phyloP scores from a whole-genome alignment of 2,329 filamentous ascomycete genomes.

The Diplodia mutila region DNA sequence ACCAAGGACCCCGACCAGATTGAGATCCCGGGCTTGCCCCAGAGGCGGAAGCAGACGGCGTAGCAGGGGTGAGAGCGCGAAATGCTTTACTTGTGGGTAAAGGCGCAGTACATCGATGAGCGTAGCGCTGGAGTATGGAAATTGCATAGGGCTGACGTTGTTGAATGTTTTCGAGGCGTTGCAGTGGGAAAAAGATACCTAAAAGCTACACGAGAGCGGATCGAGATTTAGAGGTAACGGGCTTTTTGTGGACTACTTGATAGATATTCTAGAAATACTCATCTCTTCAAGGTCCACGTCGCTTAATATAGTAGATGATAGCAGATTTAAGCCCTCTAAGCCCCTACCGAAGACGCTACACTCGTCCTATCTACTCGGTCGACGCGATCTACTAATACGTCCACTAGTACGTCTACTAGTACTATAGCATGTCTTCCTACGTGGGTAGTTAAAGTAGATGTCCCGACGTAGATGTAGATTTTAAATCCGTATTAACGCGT shows the following conservation, averaged over 20 bases:
- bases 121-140: not conserved
- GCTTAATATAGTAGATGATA: too few relatives aligned
- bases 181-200: not conserved
- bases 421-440: too few relatives aligned
- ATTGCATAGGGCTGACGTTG: not conserved
- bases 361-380: too few relatives aligned
- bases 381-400: too few relatives aligned
- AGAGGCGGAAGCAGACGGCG: constrained; percentile 14
- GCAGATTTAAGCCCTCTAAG: too few relatives aligned
- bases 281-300: not conserved
- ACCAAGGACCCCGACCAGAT: constrained; percentile 40
- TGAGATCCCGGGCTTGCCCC: constrained; percentile 33
- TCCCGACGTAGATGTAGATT: not conserved
- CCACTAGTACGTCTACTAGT: too few relatives aligned
- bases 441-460: not conserved
- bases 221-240: not conserved
- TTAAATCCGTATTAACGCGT: too few relatives aligned
- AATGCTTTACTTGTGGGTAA: constrained; percentile 23
- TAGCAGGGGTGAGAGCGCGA: constrained; percentile 32
- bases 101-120: not conserved
- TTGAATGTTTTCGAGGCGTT: not conserved
- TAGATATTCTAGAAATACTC: not conserved
- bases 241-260: not conserved
- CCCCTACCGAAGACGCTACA: too few relatives aligned
- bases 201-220: not conserved